These are phyloP conservation scores for Fusarium xyrophilum DNA, from an alignment of 2,329 filamentous ascomycete genomes.

Conservation along the genomic window DNA sequence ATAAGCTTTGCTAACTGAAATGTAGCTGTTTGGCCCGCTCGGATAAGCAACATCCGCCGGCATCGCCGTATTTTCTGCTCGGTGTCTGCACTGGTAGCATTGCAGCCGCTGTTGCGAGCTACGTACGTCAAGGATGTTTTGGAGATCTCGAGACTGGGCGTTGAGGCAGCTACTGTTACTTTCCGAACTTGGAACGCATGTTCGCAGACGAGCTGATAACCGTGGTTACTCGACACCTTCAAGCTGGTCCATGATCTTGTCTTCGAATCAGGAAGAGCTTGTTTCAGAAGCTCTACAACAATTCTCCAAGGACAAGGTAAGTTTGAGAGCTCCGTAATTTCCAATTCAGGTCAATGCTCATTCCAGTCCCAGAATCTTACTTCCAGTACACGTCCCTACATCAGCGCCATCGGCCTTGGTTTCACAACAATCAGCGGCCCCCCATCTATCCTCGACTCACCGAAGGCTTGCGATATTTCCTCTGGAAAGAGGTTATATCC, in stretches of 20 bases:
- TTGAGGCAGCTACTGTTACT: not conserved
- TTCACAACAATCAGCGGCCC: not conserved
- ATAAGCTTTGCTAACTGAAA: fast-evolving
- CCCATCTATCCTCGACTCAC: not conserved
- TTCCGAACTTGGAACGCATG: not conserved
- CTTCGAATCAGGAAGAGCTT: not conserved
- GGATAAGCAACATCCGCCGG: not conserved
- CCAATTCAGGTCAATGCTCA: too few species aligned
- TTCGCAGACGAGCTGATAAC: not conserved
- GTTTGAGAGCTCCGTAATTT: fast-evolving
- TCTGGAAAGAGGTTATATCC: not conserved
- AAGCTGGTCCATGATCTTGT: not conserved
- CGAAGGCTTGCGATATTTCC: not conserved
- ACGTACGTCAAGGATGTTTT: not conserved
- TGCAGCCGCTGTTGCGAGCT: fast-evolving
- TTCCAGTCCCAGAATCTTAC: not conserved
- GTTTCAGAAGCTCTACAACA: not conserved
- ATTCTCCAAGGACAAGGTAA: not conserved
- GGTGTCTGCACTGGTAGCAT: not conserved
- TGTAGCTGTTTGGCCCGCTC: not conserved
- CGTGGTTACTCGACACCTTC: not conserved
- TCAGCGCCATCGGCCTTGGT: not conserved
- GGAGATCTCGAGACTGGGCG: not conserved
- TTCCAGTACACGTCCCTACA: not conserved
- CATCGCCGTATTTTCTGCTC: not conserved